Percentiles rank a stretch among this genome's conserved stretches.
These are phyloP conservation scores for Nannochloropsis oceanica DNA, from an alignment of 108 stramenopile species.

Conservation along the genomic window DNA sequence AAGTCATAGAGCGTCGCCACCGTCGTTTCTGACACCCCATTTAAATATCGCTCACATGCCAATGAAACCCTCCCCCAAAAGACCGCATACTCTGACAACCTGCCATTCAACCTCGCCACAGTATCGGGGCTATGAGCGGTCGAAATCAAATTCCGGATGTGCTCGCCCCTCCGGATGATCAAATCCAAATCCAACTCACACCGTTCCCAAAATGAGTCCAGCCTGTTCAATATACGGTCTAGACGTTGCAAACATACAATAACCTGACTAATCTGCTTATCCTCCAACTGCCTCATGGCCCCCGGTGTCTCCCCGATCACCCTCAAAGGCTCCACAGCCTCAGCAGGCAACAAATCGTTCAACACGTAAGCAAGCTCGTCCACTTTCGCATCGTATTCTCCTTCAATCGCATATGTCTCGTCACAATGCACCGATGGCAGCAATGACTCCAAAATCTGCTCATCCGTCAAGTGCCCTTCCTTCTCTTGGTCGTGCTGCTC, in stretches of 20 bases:
- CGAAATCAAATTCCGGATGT: neutral
- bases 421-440: neutral
- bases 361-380: neutral
- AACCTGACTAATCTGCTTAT: neutral
- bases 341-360: neutral
- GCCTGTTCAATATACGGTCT: neutral
- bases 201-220: neutral
- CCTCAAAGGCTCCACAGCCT: neutral
- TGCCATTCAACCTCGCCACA: neutral
- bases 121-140: neutral
- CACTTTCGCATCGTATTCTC: neutral
- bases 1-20: neutral
- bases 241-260: neutral
- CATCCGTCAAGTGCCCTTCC: neutral
- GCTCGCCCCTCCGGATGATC: neutral
- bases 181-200: neutral
- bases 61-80: neutral
- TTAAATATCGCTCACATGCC: neutral
- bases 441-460: neutral
- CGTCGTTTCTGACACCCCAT: neutral
- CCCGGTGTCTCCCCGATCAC: neutral
- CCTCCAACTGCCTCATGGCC: neutral
- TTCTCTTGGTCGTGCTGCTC: neutral
- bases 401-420: neutral
- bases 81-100: neutral